phyloP scores from a whole-genome alignment of 2,329 filamentous ascomycete species.

The Cladosporium velox region DNA sequence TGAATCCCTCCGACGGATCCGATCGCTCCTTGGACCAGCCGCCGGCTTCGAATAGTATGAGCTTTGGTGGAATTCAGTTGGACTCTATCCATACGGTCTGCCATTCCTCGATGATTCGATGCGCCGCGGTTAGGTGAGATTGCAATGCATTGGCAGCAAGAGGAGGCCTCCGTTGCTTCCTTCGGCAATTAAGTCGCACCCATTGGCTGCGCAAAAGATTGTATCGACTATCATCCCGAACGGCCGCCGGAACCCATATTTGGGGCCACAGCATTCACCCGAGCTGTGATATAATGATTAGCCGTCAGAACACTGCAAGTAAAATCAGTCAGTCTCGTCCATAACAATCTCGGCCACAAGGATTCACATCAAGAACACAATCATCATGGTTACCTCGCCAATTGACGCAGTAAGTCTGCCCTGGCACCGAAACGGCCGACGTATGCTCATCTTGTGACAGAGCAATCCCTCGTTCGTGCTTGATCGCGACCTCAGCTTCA shows the following conservation, averaged over 20 bases:
- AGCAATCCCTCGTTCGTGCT: conserved; percentile 21
- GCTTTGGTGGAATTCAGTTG: neutral
- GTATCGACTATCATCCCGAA: neutral
- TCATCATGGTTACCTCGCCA: neutral
- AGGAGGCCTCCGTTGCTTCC: neutral
- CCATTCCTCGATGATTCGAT: neutral
- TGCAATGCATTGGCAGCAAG: neutral
- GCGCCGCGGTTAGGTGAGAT: no score
- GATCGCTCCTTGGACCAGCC: neutral
- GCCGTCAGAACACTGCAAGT: no score
- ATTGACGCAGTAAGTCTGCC: neutral
- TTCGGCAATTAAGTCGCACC: neutral
- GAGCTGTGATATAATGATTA: neutral
- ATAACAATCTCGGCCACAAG: neutral
- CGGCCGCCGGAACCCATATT: neutral
- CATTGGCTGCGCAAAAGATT: neutral
- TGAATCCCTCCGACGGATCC: neutral
- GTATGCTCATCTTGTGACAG: neutral
- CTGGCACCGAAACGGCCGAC: neutral
- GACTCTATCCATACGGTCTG: neutral
- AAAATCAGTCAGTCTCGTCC: neutral
- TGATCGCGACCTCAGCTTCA: conserved; percentile 1
- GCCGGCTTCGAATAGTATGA: neutral
- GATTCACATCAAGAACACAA: neutral
- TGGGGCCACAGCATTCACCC: neutral